These are phyloP conservation scores for Tremella mesenterica DNA, from an alignment of 768 basidiomycete species.

Conservation along the genomic window DNA sequence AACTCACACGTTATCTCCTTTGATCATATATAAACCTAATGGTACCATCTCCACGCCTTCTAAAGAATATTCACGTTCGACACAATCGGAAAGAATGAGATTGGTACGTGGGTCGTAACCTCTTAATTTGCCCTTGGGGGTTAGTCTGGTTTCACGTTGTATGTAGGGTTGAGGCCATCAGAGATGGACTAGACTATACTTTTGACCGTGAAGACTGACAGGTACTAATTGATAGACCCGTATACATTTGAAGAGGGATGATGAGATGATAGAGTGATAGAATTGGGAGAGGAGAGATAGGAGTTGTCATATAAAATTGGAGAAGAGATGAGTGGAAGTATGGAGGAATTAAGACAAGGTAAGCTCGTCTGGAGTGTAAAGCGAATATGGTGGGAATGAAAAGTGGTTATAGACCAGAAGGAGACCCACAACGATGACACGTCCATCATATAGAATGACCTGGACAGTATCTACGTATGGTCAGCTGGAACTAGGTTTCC, in stretches of 20 bases:
- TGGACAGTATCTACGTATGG: conserved; percentile 65
- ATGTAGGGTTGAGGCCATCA: neutral
- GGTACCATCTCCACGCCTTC: conserved; percentile 93
- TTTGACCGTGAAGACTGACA: neutral
- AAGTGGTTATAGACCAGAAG: neutral
- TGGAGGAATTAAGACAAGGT: too few species aligned
- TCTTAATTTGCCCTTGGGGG: conserved; percentile 67
- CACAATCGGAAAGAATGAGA: conserved; percentile 85
- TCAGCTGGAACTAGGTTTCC: neutral
- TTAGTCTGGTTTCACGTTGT: neutral
- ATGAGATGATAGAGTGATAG: too few species aligned
- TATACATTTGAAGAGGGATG: neutral
- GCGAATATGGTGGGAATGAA: too few species aligned
- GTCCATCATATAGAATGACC: conserved; percentile 90
- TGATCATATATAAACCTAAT: conserved; percentile 89
- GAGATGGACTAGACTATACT: neutral
- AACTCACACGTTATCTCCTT: conserved; percentile 95
- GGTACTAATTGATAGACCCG: neutral
- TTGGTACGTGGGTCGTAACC: conserved; percentile 95
- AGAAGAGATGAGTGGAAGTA: too few species aligned
- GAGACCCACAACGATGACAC: conserved; percentile 76
- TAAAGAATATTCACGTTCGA: conserved; percentile 81
- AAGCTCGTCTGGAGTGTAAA: too few species aligned
- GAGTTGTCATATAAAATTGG: too few species aligned
- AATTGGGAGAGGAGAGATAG: too few species aligned